phyloP scores from a whole-genome alignment of 257 asterid species.

The Gentiana dahurica region DNA sequence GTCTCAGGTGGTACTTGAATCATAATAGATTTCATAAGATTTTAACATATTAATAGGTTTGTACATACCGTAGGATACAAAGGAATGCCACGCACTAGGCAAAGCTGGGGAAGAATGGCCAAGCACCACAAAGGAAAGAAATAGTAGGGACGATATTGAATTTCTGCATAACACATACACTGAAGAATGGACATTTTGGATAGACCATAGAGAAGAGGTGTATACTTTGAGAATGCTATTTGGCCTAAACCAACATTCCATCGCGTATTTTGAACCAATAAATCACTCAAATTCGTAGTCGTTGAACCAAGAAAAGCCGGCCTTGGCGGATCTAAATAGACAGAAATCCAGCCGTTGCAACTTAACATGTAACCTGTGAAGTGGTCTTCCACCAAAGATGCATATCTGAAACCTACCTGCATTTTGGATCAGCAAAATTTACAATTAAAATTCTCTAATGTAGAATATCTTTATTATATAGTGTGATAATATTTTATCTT shows the following conservation, averaged over 20 bases:
- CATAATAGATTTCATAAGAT: neutral
- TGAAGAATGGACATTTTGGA: slow-evolving; percentile 11
- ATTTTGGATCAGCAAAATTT: neutral
- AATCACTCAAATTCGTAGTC: slow-evolving; percentile 18
- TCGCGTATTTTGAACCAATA: slow-evolving; percentile 17
- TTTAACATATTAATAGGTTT: neutral
- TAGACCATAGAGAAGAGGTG: slow-evolving; percentile 19
- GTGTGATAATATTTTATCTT: too few relatives aligned
- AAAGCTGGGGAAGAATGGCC: slow-evolving; percentile 24
- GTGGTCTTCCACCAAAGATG: slow-evolving; percentile 25
- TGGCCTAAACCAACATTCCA: slow-evolving; percentile 22
- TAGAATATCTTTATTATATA: too few relatives aligned
- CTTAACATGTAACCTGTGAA: slow-evolving; percentile 22
- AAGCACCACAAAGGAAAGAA: slow-evolving; percentile 25
- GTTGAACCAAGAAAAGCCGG: slow-evolving; percentile 26
- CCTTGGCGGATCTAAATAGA: slow-evolving; percentile 14
- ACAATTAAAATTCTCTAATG: too few relatives aligned
- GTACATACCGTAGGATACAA: slow-evolving; percentile 16
- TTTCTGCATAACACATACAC: slow-evolving; percentile 13
- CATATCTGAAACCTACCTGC: slow-evolving; percentile 29
- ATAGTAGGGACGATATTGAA: slow-evolving; percentile 16
- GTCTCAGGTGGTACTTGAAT: neutral
- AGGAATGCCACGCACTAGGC: slow-evolving; percentile 16
- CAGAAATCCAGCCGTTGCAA: slow-evolving; percentile 24
- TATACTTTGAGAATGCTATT: slow-evolving; percentile 13